Evolutionary conservation across 768 basidiomycete genomes (phyloP).

Genomic region (Tricholoma bakamatsutake): DNA sequence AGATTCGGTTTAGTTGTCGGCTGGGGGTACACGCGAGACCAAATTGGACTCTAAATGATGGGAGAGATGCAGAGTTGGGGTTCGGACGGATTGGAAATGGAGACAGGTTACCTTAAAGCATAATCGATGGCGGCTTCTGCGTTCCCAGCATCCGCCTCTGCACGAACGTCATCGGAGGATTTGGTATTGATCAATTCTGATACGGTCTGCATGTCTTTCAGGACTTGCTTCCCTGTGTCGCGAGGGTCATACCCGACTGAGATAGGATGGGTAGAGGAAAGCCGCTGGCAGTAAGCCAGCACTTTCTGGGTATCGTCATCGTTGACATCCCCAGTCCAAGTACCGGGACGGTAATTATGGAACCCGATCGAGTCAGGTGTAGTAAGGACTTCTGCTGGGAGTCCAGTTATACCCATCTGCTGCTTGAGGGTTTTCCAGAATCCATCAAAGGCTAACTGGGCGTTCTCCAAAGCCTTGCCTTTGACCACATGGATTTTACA

Average conservation of each 20-base stretch:
- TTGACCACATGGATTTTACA: constrained; percentile 18
- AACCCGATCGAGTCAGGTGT: constrained; percentile 7
- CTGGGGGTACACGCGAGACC: constrained; percentile 10
- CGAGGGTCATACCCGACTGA: background rate
- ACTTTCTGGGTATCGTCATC: constrained; percentile 1
- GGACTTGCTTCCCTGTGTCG: background rate
- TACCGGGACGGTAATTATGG: background rate
- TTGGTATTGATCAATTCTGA: constrained; percentile 2
- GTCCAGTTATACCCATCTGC: constrained; percentile 1
- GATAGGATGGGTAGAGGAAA: background rate
- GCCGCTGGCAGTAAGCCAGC: constrained; percentile 5
- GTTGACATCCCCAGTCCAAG: constrained; percentile 1
- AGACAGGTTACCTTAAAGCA: constrained; percentile 10
- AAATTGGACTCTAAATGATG: constrained; percentile 4
- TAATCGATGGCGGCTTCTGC: constrained; percentile 10
- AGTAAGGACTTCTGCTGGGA: background rate
- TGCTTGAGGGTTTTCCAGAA: constrained; percentile 4
- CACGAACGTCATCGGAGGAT: constrained; percentile 2
- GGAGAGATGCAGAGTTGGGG: background rate
- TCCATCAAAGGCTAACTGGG: constrained; percentile 5
- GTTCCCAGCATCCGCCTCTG: constrained; percentile 14
- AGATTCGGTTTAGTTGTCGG: constrained; percentile 6
- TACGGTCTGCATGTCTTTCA: background rate
- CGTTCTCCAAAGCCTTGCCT: background rate
- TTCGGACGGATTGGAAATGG: no score